Evolutionary conservation across 2,329 filamentous ascomycete species (phyloP), one percentile per base, ranked within the genome.

Genomic region (Pezicula carpinea): DNA sequence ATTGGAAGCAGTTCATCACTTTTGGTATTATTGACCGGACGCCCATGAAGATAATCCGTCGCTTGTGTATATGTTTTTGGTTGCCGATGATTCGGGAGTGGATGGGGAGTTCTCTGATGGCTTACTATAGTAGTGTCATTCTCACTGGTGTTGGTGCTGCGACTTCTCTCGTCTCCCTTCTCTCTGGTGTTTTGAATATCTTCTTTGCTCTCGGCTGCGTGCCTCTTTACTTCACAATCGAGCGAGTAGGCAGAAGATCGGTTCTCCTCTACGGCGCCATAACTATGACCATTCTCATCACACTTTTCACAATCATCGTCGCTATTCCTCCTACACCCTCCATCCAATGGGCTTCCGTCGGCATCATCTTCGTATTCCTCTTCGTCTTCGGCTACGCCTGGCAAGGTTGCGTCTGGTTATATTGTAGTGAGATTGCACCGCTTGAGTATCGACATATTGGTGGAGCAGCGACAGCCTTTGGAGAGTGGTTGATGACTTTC

Each of bases 41-140:
- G 60, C 54, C 42, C 64, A 58, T 3, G 62, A 66, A 35, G 47
- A 62, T 63, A 11, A 66, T 65, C n/a, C 58, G 63, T 6, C 63
- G 66, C 6, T 56, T 68, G 10, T 57, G 66, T 5, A 68, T 66
- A 5, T 64, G 64, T 5, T 68, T 67, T 53, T 46, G 68, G 45
- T 63, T 68, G 32, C 52, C 60, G 11, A 49, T 50, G 3, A 59
- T 52, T 19, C 47, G 39, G 15, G 26, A 52, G 26, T 43, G 43
- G 50, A 49, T 52, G 50, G 43, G 50, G 36, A 48, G 17, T 46
- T 35, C 14, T 10, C 18, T 34, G 29, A 41, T 26, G 15, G 57
- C 64, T 3, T 65, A 64, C 47, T 64, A 62, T 51, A 55, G 43
- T n/a, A 64, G 60, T 8, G 47, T 51, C n/a, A 64, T 64, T 32